Evolutionary conservation across 305 asterid genomes (phyloP), one percentile per base, ranked within the genome.

Genomic region (Fraxinus greggii): DNA sequence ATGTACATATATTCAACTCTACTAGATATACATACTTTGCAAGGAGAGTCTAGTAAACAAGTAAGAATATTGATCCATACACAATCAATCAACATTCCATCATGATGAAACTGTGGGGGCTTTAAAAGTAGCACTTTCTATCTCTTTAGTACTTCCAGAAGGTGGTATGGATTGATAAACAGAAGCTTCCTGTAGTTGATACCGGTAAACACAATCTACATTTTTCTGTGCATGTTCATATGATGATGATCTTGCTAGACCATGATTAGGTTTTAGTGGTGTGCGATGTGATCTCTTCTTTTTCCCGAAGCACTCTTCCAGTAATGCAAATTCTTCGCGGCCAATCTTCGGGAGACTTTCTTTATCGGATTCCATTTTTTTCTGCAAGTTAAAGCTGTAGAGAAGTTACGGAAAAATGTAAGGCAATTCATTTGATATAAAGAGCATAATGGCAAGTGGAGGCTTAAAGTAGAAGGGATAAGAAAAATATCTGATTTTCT

Each of bases 171-270:
- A 67, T 0, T 24, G 72, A 63, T 4, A 24, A 70, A 78, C 84
- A 32, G 31, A 59, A 13, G 85, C 21, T 48, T 78, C 21, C 13
- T 36, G 81, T 3, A 75, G 81, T 21, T 73, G 85, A 78, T 81
- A 81, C 32, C 54, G 56, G 59, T 81, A 84, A 45, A 17, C 5
- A 35, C 87, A 67, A 67, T 28, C 69, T 21, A 59, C 69, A 1
- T 21, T n/a, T 56, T 56, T 19, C 10, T 56, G 65, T 19, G 7
- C 26, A 19, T 17, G 65, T 19, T 1, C 29, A 24, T 63, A 63
- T 26, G 31, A 24, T 23, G 32, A 23, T 7, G 72, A 24, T 2
- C 32, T 63, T 24, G 12, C 72, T 9, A 63, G 32, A 63, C 10
- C 17, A 63, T 24, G 12, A 26, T 59, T 59, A 28, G 73, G 8